phyloP scores from a whole-genome alignment of 129 eudicot genomes.

The Sambucus nigra region DNA sequence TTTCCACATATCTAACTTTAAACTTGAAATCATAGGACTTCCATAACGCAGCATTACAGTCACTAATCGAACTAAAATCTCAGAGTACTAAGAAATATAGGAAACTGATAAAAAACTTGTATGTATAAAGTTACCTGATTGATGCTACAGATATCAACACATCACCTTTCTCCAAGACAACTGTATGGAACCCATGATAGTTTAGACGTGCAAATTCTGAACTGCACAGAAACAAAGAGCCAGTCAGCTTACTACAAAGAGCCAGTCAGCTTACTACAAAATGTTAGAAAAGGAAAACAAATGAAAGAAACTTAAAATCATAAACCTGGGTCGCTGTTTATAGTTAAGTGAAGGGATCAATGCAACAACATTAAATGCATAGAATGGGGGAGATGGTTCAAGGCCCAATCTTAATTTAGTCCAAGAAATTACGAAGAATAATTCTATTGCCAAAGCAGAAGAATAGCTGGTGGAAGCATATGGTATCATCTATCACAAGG shows the following conservation, averaged over 20 bases:
- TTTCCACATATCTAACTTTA: no score
- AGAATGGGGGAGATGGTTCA: neutral
- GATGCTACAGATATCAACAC: constrained; percentile 63
- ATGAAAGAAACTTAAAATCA: neutral
- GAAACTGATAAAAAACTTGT: neutral
- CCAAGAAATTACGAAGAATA: no score
- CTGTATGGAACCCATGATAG: constrained; percentile 67
- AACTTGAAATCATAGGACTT: no score
- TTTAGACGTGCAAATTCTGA: constrained; percentile 76
- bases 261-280: neutral
- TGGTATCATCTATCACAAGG: no score
- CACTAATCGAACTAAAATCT: neutral
- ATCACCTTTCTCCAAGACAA: constrained; percentile 86
- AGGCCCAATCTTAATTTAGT: neutral
- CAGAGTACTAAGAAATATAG: neutral
- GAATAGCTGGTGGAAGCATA: no score
- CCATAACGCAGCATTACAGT: neutral
- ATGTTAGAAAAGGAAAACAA: neutral
- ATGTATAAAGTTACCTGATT: constrained; percentile 50
- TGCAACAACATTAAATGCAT: neutral
- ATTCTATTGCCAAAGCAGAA: no score
- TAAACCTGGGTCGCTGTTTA: neutral
- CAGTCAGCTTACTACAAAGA: neutral
- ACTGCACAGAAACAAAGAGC: constrained; percentile 33
- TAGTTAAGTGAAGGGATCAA: neutral